phyloP scores from a whole-genome alignment of 306 rosid genomes.

The Medicago lupulina region DNA sequence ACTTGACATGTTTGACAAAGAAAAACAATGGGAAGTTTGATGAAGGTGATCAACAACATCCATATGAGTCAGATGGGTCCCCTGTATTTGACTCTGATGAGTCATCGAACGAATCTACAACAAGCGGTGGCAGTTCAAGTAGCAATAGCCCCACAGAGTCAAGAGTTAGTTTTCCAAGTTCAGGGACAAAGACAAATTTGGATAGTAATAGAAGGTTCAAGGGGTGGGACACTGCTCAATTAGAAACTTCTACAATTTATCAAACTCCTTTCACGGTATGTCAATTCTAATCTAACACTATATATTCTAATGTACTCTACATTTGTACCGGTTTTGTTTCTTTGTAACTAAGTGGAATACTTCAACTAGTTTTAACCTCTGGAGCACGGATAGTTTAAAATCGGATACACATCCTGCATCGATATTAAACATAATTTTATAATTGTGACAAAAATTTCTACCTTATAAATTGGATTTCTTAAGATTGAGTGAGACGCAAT shows the following conservation, averaged over 20 bases:
- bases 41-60: constrained; percentile 1
- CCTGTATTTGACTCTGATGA: constrained; percentile 52
- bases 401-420: no score
- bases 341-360: no score
- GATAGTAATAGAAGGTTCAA: constrained; percentile 17
- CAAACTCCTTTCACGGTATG: constrained; percentile 39
- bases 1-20: constrained; percentile 44
- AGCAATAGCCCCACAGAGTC: constrained; percentile 8
- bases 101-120: constrained; percentile 38
- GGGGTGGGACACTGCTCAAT: constrained; percentile 34
- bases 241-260: constrained; percentile 26
- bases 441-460: no score
- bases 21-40: constrained; percentile 44
- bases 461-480: no score
- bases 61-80: constrained; percentile 48
- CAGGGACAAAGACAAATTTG: not conserved
- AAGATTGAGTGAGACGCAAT: no score
- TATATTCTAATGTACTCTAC: no score
- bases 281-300: no score
- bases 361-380: no score
- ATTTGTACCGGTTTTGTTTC: no score
- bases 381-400: no score
- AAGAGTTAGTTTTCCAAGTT: constrained; percentile 11
- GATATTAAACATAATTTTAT: no score
- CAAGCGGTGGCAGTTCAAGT: constrained; percentile 40